Percentiles rank a stretch among this genome's conserved stretches.
Evolutionary conservation across 2,329 filamentous ascomycete genomes (phyloP).

Genomic region (Chlorencoelia australis): DNA sequence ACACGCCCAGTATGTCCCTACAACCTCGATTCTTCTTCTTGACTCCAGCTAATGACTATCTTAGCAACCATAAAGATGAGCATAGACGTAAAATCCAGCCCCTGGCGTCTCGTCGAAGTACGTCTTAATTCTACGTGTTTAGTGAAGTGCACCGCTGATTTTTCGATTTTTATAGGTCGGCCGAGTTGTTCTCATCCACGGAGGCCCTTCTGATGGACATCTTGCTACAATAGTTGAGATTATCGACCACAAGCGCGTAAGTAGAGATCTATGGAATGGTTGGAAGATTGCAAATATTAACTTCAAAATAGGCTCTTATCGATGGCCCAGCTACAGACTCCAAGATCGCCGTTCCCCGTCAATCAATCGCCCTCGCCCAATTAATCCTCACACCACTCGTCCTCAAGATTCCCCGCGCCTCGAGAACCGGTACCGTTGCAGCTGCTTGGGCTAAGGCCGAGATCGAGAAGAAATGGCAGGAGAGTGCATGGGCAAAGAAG

Average conservation of each 20-base stretch:
- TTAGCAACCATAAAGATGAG: constrained; percentile 69
- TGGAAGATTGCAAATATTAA: constrained; percentile 19
- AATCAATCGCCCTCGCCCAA: constrained; percentile 71
- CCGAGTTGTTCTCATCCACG: constrained; percentile 87
- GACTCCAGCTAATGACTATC: no score
- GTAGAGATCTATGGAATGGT: constrained; percentile 34
- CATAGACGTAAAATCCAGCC: constrained; percentile 70
- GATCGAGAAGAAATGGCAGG: constrained; percentile 88
- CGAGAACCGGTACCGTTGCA: constrained; percentile 74
- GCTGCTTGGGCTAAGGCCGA: constrained; percentile 83
- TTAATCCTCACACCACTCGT: constrained; percentile 83
- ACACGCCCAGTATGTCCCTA: constrained; percentile 25
- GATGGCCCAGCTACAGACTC: constrained; percentile 83
- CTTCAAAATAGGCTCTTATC: constrained; percentile 67
- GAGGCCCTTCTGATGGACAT: constrained; percentile 70
- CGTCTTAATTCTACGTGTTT: no score
- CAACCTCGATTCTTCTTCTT: no score
- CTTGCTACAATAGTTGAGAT: constrained; percentile 96
- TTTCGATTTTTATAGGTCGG: no score
- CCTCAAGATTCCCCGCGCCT: constrained; percentile 75
- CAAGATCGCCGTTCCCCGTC: constrained; percentile 73
- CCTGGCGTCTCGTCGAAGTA: constrained; percentile 94
- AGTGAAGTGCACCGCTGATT: no score
- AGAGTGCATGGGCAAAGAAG: constrained; percentile 92
- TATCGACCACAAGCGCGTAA: constrained; percentile 99